These are phyloP conservation scores for Nemania sp. DNA, from an alignment of 2,329 filamentous ascomycete species.

Conservation along the genomic window DNA sequence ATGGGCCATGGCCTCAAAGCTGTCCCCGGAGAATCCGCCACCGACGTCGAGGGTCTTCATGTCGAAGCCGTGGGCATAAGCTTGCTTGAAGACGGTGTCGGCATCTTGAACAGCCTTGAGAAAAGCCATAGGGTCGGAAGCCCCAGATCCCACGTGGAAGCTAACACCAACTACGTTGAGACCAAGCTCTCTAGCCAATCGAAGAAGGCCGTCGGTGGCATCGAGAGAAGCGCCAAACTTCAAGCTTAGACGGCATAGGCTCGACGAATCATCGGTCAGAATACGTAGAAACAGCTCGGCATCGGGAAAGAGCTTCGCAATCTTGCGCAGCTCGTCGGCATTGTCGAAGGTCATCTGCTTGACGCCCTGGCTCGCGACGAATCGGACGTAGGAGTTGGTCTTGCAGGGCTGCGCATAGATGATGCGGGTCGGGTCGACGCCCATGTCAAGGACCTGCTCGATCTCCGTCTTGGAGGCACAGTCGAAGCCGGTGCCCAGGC, in stretches of 20 bases:
- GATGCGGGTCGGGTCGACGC: conserved; percentile 85
- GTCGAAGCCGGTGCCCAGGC: conserved; percentile 92
- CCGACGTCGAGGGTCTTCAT: conserved; percentile 92
- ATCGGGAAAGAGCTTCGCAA: conserved; percentile 85
- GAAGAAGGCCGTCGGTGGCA: conserved; percentile 74
- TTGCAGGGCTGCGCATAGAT: conserved; percentile 99
- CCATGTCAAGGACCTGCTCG: conserved; percentile 83
- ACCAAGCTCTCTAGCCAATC: conserved; percentile 77
- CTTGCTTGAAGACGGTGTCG: conserved; percentile 86
- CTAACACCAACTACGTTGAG: conserved; percentile 95
- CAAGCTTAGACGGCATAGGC: conserved; percentile 91
- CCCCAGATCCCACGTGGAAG: conserved; percentile 97
- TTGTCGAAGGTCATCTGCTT: conserved; percentile 99
- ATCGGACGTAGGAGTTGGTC: conserved; percentile 96
- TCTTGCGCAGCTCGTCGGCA: conserved; percentile 95
- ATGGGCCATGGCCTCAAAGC: conserved; percentile 86
- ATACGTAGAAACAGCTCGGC: conserved; percentile 95
- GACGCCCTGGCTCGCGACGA: conserved; percentile 81
- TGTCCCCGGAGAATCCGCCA: conserved; percentile 88
- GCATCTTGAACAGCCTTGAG: conserved; percentile 90
- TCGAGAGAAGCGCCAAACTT: conserved; percentile 96
- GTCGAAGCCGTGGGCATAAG: conserved; percentile 72
- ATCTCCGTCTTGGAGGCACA: conserved; percentile 98
- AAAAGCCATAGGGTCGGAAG: conserved; percentile 90
- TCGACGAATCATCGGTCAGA: conserved; percentile 92